Conservation (phyloP, 371 early-diverging fungal species). For the Lichtheimia hyalospora region DNA sequence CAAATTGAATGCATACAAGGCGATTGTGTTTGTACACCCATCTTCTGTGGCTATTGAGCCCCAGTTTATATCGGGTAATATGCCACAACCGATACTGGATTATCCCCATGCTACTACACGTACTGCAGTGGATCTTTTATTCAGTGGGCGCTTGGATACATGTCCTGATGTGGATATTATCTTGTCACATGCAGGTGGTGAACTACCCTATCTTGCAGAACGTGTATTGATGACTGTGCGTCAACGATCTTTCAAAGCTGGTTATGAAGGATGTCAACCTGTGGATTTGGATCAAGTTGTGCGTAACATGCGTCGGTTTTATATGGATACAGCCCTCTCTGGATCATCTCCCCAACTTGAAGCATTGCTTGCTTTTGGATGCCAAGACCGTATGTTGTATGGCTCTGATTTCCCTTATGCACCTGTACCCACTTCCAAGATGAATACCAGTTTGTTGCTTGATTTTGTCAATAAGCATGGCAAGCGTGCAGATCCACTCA, state of each 20-base stretch:
- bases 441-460: neutral
- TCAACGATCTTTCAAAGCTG: too few species aligned
- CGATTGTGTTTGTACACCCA: constrained; percentile 15
- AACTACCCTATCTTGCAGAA: neutral
- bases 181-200: constrained; percentile 3
- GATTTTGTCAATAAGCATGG: too few species aligned
- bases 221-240: neutral
- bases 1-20: constrained; percentile 10
- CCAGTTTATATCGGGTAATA: neutral
- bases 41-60: neutral
- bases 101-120: constrained; percentile 14
- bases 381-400: neutral
- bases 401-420: constrained; percentile 7
- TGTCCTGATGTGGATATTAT: constrained; percentile 11
- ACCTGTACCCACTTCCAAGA: neutral
- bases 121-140: constrained; percentile 10
- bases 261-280: too few species aligned
- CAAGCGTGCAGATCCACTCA: too few species aligned
- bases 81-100: constrained; percentile 9
- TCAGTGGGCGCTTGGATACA: constrained; percentile 4
- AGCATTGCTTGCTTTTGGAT: constrained; percentile 4
- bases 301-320: neutral
- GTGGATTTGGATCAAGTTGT: neutral
- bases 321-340: neutral
- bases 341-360: constrained; percentile 4